phyloP scores from a whole-genome alignment of 371 early-diverging fungal genomes.

The Saksenaea oblongispora region DNA sequence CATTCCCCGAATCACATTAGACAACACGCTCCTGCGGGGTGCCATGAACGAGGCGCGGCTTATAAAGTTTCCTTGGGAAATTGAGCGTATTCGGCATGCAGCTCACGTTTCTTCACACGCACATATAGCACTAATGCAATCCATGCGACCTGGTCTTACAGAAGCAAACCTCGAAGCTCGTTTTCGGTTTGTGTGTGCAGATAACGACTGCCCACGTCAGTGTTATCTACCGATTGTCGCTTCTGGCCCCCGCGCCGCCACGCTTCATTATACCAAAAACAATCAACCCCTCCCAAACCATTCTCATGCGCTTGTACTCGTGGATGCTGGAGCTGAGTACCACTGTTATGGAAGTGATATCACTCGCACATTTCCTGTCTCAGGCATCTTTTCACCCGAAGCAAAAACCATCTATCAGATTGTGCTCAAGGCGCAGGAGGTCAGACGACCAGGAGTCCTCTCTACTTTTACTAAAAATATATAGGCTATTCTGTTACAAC shows the following conservation, averaged over 20 bases:
- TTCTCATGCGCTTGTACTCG: slow-evolving; percentile 62
- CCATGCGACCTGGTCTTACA: slow-evolving; percentile 38
- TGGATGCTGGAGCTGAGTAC: slow-evolving; percentile 88
- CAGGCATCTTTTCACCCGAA: slow-evolving; percentile 73
- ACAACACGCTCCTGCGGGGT: slow-evolving; percentile 3
- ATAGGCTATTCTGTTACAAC: slow-evolving; percentile 47
- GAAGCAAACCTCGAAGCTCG: slow-evolving; percentile 60
- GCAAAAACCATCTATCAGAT: slow-evolving; percentile 80
- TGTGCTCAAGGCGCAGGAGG: slow-evolving; percentile 83
- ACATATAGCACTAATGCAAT: slow-evolving; percentile 26
- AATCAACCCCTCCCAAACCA: slow-evolving; percentile 34
- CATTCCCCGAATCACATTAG: not conserved
- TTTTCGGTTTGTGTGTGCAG: slow-evolving; percentile 56
- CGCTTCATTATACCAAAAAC: slow-evolving; percentile 59
- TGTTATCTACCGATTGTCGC: slow-evolving; percentile 67
- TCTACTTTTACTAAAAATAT: not conserved
- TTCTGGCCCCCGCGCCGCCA: slow-evolving; percentile 55
- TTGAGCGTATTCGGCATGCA: slow-evolving; percentile 40
- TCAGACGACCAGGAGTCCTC: slow-evolving; percentile 1
- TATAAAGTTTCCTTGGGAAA: slow-evolving; percentile 56
- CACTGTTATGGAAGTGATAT: slow-evolving; percentile 88
- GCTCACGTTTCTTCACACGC: slow-evolving; percentile 50
- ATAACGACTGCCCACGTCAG: slow-evolving; percentile 45
- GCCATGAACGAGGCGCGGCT: slow-evolving; percentile 54
- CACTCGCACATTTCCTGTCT: slow-evolving; percentile 86